These are phyloP conservation scores for Zizania latifolia DNA, from an alignment of 176 grass and related monocot species.

Conservation along the genomic window DNA sequence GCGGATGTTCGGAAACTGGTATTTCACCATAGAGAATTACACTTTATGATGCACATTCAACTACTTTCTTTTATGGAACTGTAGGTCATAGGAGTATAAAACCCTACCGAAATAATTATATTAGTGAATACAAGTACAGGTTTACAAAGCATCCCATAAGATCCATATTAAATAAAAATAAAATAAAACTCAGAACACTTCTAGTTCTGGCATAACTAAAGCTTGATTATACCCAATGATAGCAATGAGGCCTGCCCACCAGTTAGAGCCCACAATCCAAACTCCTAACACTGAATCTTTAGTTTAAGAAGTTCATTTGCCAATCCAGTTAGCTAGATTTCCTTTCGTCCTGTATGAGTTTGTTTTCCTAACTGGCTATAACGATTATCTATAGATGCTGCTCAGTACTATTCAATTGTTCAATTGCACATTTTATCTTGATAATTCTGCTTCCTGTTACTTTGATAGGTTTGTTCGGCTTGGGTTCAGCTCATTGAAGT, in stretches of 20 bases:
- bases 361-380: slow-evolving; percentile 6
- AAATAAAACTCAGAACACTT: not conserved
- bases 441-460: not conserved
- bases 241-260: not conserved
- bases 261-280: not conserved
- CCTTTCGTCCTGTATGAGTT: not conserved
- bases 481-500: slow-evolving; percentile 99
- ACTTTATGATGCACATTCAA: not conserved
- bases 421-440: not conserved
- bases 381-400: not conserved
- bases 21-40: not conserved
- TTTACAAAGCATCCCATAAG: not conserved
- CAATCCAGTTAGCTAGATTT: not conserved
- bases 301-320: not conserved
- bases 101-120: not conserved
- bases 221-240: not conserved
- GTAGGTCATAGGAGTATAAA: not conserved
- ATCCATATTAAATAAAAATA: not conserved
- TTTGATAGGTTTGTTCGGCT: slow-evolving; percentile 74
- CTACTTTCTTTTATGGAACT: not conserved
- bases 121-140: not conserved
- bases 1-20: slow-evolving; percentile 94
- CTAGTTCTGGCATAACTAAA: not conserved
- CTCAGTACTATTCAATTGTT: not conserved
- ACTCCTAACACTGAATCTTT: not conserved